A percentile compares a stretch with the other conserved stretches of the same genome.
Conservation (phyloP, 2,329 filamentous ascomycete species). For the Talaromyces sp. region DNA sequence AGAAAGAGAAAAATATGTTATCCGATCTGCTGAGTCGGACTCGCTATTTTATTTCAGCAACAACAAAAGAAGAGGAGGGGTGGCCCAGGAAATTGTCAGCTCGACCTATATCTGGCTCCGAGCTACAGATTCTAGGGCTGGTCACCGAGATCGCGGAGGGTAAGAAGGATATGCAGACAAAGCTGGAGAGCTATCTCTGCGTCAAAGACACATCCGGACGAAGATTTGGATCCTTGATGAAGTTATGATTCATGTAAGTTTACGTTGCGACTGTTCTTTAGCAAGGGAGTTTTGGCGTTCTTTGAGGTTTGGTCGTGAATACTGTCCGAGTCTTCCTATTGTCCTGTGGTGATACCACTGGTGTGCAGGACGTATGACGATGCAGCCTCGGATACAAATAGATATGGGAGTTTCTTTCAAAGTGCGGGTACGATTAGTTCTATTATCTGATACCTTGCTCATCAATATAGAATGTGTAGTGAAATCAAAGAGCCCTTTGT, state of each 20-base stretch:
- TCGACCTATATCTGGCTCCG: conserved; percentile 26
- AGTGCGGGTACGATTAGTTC: background rate
- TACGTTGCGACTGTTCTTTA: background rate
- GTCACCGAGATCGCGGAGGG: conserved; percentile 25
- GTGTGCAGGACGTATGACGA: background rate
- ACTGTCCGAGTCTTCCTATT: background rate
- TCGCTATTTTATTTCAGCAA: conserved; percentile 32
- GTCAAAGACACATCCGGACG: background rate
- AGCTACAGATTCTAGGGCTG: conserved; percentile 26
- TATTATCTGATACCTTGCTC: background rate
- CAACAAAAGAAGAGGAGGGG: conserved; percentile 25
- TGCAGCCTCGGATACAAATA: background rate
- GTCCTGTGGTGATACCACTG: background rate
- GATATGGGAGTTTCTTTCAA: background rate
- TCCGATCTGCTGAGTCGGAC: conserved; percentile 42
- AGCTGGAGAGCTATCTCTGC: conserved; percentile 7
- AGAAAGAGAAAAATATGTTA: conserved; percentile 36
- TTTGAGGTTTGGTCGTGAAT: too few species aligned
- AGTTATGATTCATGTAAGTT: background rate
- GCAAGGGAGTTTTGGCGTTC: background rate
- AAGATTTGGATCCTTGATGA: background rate
- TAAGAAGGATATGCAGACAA: conserved; percentile 9
- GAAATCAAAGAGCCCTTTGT: background rate
- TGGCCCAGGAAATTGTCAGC: conserved; percentile 39
- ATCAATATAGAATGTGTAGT: background rate